Conservation (phyloP, 306 rosid species). For the Casuarina cunninghamiana region DNA sequence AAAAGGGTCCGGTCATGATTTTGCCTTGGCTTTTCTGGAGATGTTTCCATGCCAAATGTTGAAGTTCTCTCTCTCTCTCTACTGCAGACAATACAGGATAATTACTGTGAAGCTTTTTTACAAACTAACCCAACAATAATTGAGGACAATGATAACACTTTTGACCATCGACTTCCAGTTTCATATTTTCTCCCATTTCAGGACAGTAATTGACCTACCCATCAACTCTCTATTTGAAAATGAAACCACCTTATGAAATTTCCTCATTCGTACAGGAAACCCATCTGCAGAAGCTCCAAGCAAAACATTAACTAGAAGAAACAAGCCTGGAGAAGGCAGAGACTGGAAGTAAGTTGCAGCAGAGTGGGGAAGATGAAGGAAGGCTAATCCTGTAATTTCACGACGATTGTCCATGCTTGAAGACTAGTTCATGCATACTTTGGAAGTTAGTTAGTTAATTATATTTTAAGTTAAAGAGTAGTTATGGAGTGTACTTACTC, state of each 20-base stretch:
- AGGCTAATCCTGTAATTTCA: slow-evolving; percentile 17
- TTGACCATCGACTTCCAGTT: background rate
- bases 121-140: slow-evolving; percentile 24
- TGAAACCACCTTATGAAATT: background rate
- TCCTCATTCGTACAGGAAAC: background rate
- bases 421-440: slow-evolving; percentile 24
- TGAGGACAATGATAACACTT: slow-evolving; percentile 25
- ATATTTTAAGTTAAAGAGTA: slow-evolving; percentile 20
- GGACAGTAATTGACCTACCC: background rate
- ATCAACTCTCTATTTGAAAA: background rate
- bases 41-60: too few relatives aligned
- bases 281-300: background rate
- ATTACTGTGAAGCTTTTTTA: too few relatives aligned
- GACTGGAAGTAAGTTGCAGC: too few relatives aligned
- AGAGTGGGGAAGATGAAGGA: background rate
- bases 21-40: background rate
- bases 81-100: background rate
- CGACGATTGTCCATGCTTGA: background rate
- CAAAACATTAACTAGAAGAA: too few relatives aligned
- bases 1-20: background rate
- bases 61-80: too few relatives aligned
- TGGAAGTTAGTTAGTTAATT: slow-evolving; percentile 31
- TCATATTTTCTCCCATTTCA: background rate
- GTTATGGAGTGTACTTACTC: slow-evolving; percentile 10
- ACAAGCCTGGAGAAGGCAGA: too few relatives aligned